phyloP scores from a whole-genome alignment of 1,284 basidiomycete species.

The Fomitiporia mediterranea region DNA sequence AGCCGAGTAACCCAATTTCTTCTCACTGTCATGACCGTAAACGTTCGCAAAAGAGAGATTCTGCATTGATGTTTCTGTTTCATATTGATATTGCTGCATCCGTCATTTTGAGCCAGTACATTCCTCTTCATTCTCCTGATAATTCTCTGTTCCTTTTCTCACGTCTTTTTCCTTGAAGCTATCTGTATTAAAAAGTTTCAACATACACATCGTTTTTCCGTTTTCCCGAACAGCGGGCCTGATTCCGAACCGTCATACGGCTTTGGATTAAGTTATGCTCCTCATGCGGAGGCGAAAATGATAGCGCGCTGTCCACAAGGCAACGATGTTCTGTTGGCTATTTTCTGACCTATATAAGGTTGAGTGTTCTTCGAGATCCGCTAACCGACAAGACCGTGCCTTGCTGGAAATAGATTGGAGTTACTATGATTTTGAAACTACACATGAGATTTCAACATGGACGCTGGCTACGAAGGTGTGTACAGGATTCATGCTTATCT shows the following conservation, averaged over 20 bases:
- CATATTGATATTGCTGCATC: constrained; percentile 3
- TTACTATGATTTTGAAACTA: no score
- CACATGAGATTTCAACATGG: no score
- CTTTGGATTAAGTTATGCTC: background rate
- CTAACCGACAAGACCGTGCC: background rate
- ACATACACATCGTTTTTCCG: constrained; percentile 4
- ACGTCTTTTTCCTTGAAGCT: background rate
- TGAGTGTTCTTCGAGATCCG: background rate
- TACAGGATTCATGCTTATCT: no score
- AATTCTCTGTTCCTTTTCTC: constrained; percentile 17
- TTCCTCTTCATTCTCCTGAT: constrained; percentile 11
- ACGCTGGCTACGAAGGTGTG: no score
- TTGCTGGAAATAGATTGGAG: background rate
- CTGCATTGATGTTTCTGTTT: constrained; percentile 1
- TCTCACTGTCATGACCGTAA: background rate
- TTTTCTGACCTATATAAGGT: background rate
- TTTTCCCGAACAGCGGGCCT: background rate
- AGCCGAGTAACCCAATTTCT: background rate
- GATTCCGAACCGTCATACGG: background rate
- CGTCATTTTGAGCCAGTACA: constrained; percentile 20
- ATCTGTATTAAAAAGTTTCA: background rate
- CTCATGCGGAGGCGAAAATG: background rate
- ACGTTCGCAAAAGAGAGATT: background rate
- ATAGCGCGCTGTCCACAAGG: background rate
- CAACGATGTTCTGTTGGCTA: constrained; percentile 6